phyloP scores from a whole-genome alignment of 2,329 filamentous ascomycete species.

The Capronia americana region DNA sequence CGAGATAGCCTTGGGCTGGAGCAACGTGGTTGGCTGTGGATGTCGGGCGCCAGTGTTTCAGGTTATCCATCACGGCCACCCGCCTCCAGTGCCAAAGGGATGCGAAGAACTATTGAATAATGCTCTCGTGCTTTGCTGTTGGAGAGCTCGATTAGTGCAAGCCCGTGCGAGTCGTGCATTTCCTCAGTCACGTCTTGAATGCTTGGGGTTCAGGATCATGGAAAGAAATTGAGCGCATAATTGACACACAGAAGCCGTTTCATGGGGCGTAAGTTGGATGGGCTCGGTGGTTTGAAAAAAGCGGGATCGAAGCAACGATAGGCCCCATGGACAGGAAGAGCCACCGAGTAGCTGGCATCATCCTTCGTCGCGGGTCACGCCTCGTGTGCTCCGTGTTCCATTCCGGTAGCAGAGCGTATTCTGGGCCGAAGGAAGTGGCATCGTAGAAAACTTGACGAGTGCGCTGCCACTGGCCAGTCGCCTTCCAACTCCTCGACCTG shows the following conservation, averaged over 20 bases:
- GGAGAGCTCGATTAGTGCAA: not conserved
- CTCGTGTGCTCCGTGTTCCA: constrained; percentile 11
- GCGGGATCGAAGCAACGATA: constrained; percentile 11
- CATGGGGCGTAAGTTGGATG: constrained; percentile 14
- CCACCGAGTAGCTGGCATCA: constrained; percentile 13
- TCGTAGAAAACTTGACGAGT: constrained; percentile 4
- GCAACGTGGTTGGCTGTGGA: constrained; percentile 27
- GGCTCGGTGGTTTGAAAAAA: constrained; percentile 23
- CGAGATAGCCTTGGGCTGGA: constrained; percentile 8
- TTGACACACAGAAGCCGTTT: constrained; percentile 31
- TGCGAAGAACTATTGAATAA: constrained; percentile 2
- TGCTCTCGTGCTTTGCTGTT: constrained; percentile 8
- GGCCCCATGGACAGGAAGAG: constrained; percentile 6
- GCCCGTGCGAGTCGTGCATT: not conserved
- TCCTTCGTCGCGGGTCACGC: constrained; percentile 8
- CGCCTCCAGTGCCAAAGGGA: constrained; percentile 13
- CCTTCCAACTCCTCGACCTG: not conserved
- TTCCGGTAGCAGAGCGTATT: constrained; percentile 9
- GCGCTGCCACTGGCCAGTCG: not conserved
- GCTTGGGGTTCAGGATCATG: constrained; percentile 27
- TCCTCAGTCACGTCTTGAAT: constrained; percentile 20
- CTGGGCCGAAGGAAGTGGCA: not conserved
- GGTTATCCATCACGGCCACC: constrained; percentile 26
- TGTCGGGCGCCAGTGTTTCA: constrained; percentile 36
- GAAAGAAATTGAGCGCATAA: constrained; percentile 30